Evolutionary conservation across 2,329 filamentous ascomycete species (phyloP).

Genomic region (Venturia effusa): DNA sequence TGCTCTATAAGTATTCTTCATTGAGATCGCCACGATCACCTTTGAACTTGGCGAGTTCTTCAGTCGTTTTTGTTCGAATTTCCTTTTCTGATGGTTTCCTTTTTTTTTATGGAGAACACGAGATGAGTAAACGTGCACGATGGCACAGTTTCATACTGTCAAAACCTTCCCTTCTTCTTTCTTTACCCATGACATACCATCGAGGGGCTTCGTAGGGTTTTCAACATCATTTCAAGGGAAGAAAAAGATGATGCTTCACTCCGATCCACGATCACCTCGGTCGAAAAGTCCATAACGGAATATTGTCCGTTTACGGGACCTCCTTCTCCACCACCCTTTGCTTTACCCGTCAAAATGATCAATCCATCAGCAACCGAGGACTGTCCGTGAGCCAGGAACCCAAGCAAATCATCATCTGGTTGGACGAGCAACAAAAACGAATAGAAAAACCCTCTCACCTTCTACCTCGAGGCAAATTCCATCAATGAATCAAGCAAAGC

Average conservation of each 20-base stretch:
- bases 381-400: not conserved
- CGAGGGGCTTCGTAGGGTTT: no score
- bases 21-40: not conserved
- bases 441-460: not conserved
- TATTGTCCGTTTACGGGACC: not conserved
- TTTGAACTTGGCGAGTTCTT: not conserved
- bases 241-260: not conserved
- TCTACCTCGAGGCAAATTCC: not conserved
- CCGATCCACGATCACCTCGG: not conserved
- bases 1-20: not conserved
- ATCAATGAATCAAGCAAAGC: not conserved
- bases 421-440: not conserved
- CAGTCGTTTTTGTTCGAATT: not conserved
- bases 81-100: not conserved
- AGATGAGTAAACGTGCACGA: no score
- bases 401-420: conserved; percentile 1
- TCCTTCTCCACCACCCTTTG: not conserved
- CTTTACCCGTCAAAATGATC: not conserved
- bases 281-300: not conserved
- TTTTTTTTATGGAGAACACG: no score
- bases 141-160: no score
- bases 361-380: not conserved
- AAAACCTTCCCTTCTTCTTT: no score
- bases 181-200: no score
- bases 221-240: no score